Evolutionary conservation across 768 basidiomycete species (phyloP).

Genomic region (Leucocoprinus birnbaumii): DNA sequence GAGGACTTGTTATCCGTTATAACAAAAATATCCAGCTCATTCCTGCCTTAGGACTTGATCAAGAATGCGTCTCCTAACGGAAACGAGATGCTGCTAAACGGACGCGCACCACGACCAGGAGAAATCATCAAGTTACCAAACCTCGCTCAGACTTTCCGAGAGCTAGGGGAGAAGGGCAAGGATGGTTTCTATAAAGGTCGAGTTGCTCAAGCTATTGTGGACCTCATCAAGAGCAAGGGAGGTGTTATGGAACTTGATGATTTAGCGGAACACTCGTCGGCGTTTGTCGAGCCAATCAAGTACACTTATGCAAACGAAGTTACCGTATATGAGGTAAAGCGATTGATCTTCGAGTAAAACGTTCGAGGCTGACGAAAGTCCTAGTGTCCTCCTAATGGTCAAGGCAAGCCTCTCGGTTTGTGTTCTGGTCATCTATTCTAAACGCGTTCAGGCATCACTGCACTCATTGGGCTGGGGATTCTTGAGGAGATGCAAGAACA

Average conservation of each 20-base stretch:
- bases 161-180: constrained; percentile 77
- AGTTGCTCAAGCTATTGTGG: constrained; percentile 85
- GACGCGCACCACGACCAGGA: constrained; percentile 81
- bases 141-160: constrained; percentile 81
- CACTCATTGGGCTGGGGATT: constrained; percentile 89
- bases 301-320: constrained; percentile 87
- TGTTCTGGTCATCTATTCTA: not conserved
- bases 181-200: constrained; percentile 94
- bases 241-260: constrained; percentile 96
- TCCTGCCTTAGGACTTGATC: constrained; percentile 48
- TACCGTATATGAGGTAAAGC: constrained; percentile 80
- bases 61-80: constrained; percentile 84
- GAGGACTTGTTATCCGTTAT: not conserved
- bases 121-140: constrained; percentile 80
- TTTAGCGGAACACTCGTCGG: constrained; percentile 76
- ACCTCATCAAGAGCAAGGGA: constrained; percentile 80
- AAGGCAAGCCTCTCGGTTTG: constrained; percentile 47
- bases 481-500: constrained; percentile 82
- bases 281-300: constrained; percentile 86
- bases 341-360: not conserved
- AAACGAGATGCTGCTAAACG: constrained; percentile 82
- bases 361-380: constrained; percentile 2
- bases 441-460: constrained; percentile 65
- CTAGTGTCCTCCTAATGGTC: constrained; percentile 95
- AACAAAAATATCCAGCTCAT: not conserved